Conservation (phyloP, 1,284 basidiomycete genomes). For the Leccinum griseonigrum region DNA sequence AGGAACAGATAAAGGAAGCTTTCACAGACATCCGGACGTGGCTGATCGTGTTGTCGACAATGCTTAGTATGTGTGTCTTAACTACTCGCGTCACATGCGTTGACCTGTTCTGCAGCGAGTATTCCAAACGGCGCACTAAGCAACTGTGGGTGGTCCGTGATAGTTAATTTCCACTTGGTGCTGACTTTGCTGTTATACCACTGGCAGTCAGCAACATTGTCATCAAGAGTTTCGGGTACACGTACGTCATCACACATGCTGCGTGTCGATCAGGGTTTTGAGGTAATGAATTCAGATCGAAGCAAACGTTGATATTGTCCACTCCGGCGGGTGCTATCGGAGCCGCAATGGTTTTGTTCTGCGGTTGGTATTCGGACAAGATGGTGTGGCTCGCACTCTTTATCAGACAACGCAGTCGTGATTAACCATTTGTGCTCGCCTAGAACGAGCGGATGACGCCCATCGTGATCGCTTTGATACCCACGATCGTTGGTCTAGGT, state of each 20-base stretch:
- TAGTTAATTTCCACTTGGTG: not conserved
- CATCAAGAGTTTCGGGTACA: constrained; percentile 66
- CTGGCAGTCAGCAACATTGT: constrained; percentile 56
- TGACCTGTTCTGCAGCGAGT: constrained; percentile 41
- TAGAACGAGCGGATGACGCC: constrained; percentile 64
- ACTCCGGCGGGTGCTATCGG: constrained; percentile 58
- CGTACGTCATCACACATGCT: constrained; percentile 36
- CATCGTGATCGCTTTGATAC: constrained; percentile 57
- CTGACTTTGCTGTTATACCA: constrained; percentile 1
- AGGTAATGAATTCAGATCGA: constrained; percentile 39
- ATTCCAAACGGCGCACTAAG: constrained; percentile 65
- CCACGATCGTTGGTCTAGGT: constrained; percentile 60
- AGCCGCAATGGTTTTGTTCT: constrained; percentile 46
- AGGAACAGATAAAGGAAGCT: constrained; percentile 57
- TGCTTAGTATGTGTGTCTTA: constrained; percentile 46
- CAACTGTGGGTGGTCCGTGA: constrained; percentile 46
- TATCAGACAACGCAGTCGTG: not conserved
- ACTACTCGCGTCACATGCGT: not conserved
- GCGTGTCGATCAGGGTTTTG: not conserved
- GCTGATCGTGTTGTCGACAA: constrained; percentile 56
- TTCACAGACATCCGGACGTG: constrained; percentile 60
- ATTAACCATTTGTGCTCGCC: not conserved
- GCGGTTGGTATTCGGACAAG: constrained; percentile 65
- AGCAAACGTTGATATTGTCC: constrained; percentile 59
- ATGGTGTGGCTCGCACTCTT: constrained; percentile 37